Evolutionary conservation across 148 eudicot species (phyloP), one percentile per base, ranked within the genome.

Genomic region (Amaranthus hypochondriacus): DNA sequence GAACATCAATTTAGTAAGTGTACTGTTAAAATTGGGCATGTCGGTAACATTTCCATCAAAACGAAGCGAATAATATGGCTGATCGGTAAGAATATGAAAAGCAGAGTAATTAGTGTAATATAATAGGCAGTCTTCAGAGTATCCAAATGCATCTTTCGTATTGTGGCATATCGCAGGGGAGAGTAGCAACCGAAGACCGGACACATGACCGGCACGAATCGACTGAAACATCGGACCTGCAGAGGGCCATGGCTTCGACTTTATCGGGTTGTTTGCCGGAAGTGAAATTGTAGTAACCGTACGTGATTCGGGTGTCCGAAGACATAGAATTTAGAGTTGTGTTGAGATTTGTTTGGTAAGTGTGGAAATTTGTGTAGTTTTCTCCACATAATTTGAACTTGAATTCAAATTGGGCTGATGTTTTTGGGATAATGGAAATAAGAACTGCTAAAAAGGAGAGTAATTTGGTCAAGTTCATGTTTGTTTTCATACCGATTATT

Each of bases 251-350:
- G 48, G 63, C 81, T 5, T 74, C 46, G 54, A 68, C 82, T 78
- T 69, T 57, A 69, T 78, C 56, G 4, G 73, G 79, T 44, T 42
- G 61, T 58, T 79, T 48, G 9, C 84, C 76, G 15, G 87, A 86
- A 48, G 83, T 49, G 71, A 77, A 70, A 64, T 79, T 78, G 83
- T 73, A 56, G 85, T 80, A 77, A 70, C 87, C 91, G 73, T 84
- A 50, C 74, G 79, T 62, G 78, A 83, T 62, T 67, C 55, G 50
- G 47, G 73, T 69, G 70, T 74, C 5, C 10, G 79, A 70, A 2
- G 78, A 60, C 43, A 75, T 43, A 2, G 77, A 66, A 4, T 54
- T 68, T 5, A 82, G 74, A 50, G 62, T 49, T 9, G 69, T 6
- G 6, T 82, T 62, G 5, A 78, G 68, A 64, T 78, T 82, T 12